Conservation (phyloP, 208 protist species). For the Eutreptiella sp. region DNA sequence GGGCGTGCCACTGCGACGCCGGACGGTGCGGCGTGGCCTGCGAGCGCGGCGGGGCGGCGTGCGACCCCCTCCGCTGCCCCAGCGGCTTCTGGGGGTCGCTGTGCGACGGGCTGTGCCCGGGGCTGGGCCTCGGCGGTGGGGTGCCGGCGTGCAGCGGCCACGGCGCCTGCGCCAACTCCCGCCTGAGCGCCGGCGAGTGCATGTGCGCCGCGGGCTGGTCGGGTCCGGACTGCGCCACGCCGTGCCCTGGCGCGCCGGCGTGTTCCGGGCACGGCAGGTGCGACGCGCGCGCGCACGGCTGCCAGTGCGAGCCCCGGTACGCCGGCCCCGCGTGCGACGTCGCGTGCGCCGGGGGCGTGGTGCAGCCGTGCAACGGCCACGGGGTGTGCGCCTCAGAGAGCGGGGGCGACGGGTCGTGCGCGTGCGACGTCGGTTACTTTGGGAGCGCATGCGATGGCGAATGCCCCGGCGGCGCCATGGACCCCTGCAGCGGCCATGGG, state of each 20-base stretch:
- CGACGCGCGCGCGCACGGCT: slow-evolving; percentile 2
- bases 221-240: slow-evolving; percentile 1
- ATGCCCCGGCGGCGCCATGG: slow-evolving; percentile 18
- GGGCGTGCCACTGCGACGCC: neutral
- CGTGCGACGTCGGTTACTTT: slow-evolving; percentile 13
- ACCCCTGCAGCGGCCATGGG: slow-evolving; percentile 24
- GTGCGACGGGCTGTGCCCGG: slow-evolving; percentile 14
- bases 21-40: neutral
- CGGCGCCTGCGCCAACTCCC: slow-evolving; percentile 20
- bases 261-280: slow-evolving; percentile 22
- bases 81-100: slow-evolving; percentile 8
- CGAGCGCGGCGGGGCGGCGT: neutral
- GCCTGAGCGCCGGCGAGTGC: slow-evolving; percentile 2
- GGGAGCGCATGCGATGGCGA: slow-evolving; percentile 13
- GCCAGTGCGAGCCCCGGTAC: slow-evolving; percentile 18
- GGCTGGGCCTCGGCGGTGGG: slow-evolving; percentile 23
- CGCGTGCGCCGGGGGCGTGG: slow-evolving; percentile 23
- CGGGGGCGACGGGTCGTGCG: slow-evolving; percentile 4
- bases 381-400: slow-evolving; percentile 12
- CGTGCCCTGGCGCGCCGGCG: slow-evolving; percentile 14
- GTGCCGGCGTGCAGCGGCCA: slow-evolving; percentile 19
- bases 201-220: slow-evolving; percentile 13
- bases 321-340: slow-evolving; percentile 2
- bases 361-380: slow-evolving; percentile 14
- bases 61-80: neutral